phyloP scores from a whole-genome alignment of 2,329 filamentous ascomycete species.

The Leptographium wingfieldii region DNA sequence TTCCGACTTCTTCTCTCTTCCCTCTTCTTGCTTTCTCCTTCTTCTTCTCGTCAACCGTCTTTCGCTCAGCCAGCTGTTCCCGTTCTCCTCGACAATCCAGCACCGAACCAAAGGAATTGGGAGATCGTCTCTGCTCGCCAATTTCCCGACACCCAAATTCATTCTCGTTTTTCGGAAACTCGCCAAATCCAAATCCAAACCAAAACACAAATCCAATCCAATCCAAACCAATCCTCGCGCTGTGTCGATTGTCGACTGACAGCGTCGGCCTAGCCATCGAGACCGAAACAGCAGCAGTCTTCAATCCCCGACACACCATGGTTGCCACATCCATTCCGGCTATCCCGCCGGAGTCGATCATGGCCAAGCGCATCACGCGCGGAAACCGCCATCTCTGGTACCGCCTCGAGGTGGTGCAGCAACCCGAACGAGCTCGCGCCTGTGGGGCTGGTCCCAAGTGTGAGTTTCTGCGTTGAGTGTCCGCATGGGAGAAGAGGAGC shows the following conservation, averaged over 20 bases:
- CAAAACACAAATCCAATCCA: no score
- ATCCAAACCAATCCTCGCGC: no score
- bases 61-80: not conserved
- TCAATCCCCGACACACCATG: constrained; percentile 1
- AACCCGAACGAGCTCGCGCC: constrained; percentile 85
- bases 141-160: no score
- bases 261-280: no score
- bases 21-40: not conserved
- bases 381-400: constrained; percentile 72
- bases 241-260: no score
- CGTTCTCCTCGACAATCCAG: no score
- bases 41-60: not conserved
- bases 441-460: constrained; percentile 94
- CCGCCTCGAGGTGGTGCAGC: constrained; percentile 74
- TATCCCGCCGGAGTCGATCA: constrained; percentile 12
- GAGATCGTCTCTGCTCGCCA: no score
- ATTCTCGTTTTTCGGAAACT: no score
- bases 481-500: not conserved
- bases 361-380: constrained; percentile 47
- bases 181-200: no score
- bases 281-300: no score
- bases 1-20: not conserved
- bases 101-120: no score
- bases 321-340: constrained; percentile 11
- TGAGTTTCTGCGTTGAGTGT: constrained; percentile 31